A percentile compares a stretch with the other conserved stretches of the same genome.
Conservation (phyloP, 2,329 filamentous ascomycete species). For the Clonostachys sp. region DNA sequence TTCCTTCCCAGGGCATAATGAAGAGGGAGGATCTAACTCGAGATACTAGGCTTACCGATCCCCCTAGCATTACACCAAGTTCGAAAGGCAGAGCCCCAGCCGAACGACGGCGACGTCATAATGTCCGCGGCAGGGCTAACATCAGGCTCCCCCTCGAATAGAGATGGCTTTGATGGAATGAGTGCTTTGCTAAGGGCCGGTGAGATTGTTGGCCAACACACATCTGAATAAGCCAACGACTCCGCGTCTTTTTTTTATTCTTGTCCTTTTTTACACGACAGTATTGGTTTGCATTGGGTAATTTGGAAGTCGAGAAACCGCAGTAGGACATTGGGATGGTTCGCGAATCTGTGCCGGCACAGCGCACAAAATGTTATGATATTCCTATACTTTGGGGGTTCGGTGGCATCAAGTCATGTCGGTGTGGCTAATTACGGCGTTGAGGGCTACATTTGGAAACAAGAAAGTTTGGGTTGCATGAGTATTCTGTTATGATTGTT, state of each 20-base stretch:
- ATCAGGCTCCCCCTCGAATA: slow-evolving; percentile 11
- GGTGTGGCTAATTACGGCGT: no score
- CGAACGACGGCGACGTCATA: slow-evolving; percentile 19
- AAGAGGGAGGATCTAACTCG: no score
- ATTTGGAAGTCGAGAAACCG: neutral
- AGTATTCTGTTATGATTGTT: no score
- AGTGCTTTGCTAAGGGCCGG: slow-evolving; percentile 53
- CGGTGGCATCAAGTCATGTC: no score
- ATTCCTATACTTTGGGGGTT: no score
- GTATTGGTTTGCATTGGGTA: neutral
- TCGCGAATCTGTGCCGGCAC: neutral
- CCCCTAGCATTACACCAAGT: neutral
- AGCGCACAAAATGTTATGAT: no score
- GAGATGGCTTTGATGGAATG: slow-evolving; percentile 46
- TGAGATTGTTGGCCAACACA: slow-evolving; percentile 44
- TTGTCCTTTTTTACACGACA: neutral
- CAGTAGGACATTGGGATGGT: neutral
- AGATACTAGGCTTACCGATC: no score
- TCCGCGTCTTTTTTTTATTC: neutral
- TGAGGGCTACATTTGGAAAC: no score
- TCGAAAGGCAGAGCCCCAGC: slow-evolving; percentile 6
- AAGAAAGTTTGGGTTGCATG: no score
- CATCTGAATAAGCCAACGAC: slow-evolving; percentile 21
- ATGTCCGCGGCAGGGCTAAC: slow-evolving; percentile 14
- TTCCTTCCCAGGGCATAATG: neutral